These are phyloP conservation scores for Irineochytrium annulatum DNA, from an alignment of 192 early-diverging fungal species.

Conservation along the genomic window DNA sequence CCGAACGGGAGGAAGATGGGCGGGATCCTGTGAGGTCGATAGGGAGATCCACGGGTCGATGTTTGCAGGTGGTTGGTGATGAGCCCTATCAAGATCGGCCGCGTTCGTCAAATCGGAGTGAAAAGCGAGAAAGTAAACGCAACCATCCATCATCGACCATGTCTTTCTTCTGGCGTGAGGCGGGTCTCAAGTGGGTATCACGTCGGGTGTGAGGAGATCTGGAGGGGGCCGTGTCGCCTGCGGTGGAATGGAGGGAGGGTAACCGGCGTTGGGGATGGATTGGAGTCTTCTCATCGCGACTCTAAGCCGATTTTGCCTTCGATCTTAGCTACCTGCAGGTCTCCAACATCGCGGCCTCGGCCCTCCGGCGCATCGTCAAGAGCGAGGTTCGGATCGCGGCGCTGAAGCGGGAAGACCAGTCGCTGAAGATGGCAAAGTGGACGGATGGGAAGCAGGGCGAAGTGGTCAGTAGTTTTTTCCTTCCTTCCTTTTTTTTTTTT, in stretches of 20 bases:
- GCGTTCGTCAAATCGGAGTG: too few relatives aligned
- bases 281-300: neutral
- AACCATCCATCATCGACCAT: slow-evolving; percentile 28
- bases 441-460: slow-evolving; percentile 75
- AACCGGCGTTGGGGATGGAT: neutral
- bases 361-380: slow-evolving; percentile 81
- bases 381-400: slow-evolving; percentile 63
- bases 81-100: too few relatives aligned
- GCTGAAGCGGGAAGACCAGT: slow-evolving; percentile 70
- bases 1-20: too few relatives aligned
- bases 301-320: neutral
- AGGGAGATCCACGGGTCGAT: too few relatives aligned
- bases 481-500: neutral
- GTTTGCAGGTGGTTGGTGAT: too few relatives aligned
- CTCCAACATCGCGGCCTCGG: slow-evolving; percentile 72
- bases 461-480: slow-evolving; percentile 50
- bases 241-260: neutral
- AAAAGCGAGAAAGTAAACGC: too few relatives aligned
- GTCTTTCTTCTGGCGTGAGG: slow-evolving; percentile 52
- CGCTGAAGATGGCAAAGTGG: slow-evolving; percentile 75
- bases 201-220: neutral
- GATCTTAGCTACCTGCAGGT: slow-evolving; percentile 72
- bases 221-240: neutral
- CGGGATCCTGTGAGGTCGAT: too few relatives aligned
- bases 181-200: slow-evolving; percentile 44